Conservation (phyloP, 108 stramenopile genomes). For the Skeletonema menzelii region DNA sequence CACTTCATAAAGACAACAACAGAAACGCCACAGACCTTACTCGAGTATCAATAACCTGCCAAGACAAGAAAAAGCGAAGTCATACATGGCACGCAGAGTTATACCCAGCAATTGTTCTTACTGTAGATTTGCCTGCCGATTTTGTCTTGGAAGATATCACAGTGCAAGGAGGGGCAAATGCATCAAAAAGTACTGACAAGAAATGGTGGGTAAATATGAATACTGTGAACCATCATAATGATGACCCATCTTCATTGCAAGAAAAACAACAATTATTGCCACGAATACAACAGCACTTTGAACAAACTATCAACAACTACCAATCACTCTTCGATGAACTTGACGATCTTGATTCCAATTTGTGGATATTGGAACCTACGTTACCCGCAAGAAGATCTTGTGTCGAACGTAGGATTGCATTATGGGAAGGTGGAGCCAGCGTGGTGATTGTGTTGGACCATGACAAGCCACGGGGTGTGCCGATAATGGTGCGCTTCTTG, state of each 20-base stretch:
- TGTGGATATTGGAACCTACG: slow-evolving; percentile 51
- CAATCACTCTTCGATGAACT: slow-evolving; percentile 51
- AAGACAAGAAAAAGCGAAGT: slow-evolving; percentile 25
- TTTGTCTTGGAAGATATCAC: slow-evolving; percentile 26
- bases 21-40: slow-evolving; percentile 20
- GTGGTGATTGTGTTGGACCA: slow-evolving; percentile 50
- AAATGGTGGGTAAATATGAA: slow-evolving; percentile 39
- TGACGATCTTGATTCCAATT: slow-evolving; percentile 46
- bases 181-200: slow-evolving; percentile 11
- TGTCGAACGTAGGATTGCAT: slow-evolving; percentile 48
- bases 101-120: slow-evolving; percentile 33
- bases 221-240: not conserved
- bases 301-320: slow-evolving; percentile 25
- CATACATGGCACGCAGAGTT: slow-evolving; percentile 52
- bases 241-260: not conserved
- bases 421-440: slow-evolving; percentile 53
- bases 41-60: slow-evolving; percentile 41
- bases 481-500: slow-evolving; percentile 43
- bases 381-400: slow-evolving; percentile 38
- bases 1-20: slow-evolving; percentile 21
- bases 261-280: slow-evolving; percentile 6
- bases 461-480: slow-evolving; percentile 37
- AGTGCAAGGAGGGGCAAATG: not conserved
- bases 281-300: slow-evolving; percentile 33
- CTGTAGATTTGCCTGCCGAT: slow-evolving; percentile 38